Base-by-base conservation (phyloP, 441 rosid genomes). In the Pelargonium citronellum region DNA sequence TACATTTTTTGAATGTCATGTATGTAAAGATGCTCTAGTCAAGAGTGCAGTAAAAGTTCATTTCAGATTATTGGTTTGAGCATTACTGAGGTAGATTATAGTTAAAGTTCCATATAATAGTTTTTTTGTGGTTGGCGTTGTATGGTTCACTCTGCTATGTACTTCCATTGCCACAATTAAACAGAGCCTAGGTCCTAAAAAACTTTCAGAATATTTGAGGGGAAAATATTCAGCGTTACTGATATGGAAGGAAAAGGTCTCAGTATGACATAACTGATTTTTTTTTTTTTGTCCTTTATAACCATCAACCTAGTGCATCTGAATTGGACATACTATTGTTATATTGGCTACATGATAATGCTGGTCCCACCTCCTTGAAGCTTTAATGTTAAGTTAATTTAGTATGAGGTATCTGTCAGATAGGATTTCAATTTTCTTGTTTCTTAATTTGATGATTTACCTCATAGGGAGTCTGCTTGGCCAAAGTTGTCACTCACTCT, bases 241-340 rank as follows among this genome's bases (percentile, higher is more conserved):
- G 43, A 39, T 39, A 7, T 39, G 9, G 43, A 39, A 39, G 43
- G 43, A 39, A 39, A 39, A 39, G 43, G 43, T 39, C 43, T 39
- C 9, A 39, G 43, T 6, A 39, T 39, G 43, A 39, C 43, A 39
- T 39, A 6, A 39, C 4, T 39, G 43, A 37, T 6, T 39, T 39
- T 34, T 0, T 34, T 34, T 34, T 34, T 1, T 4, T 30, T 30
- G 39, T 34, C 43, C 43, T 39, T 39, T 39, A 39, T 39, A 39
- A 39, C 43, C 9, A 39, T 39, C 4, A 6, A 20, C 19, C 63
- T 58, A 58, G 63, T 58, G 20, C 34, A 20, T 58, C 27, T 58
- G 64, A 58, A 58, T 19, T 58, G 34, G 11, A 60, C 64, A 51
- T 51, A 51, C 57, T 60, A 9, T 60, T 19, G 64, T 61, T 61